Evolutionary conservation across 805 yeast species (phyloP), one percentile per base, ranked within the genome.

Genomic region (Hanseniaspora mollemarum): DNA sequence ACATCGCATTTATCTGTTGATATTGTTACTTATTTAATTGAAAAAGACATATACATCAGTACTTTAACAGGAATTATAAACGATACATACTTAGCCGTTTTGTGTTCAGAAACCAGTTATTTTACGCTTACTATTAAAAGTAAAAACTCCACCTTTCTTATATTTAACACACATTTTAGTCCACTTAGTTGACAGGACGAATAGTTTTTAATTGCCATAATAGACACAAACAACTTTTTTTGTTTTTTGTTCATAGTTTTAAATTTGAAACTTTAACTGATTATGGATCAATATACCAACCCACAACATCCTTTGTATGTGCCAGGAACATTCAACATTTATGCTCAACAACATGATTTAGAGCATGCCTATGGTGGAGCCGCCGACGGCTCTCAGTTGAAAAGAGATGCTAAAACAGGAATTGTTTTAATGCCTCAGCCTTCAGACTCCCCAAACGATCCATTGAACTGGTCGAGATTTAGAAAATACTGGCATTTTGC

Each of bases 371-470:
- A 48, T 33, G 45, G 45, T 28, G 66, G 66, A 16, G 57, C 59
- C 4, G 48, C 57, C 2, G 60, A 61, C 53, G 61, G 62, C 38
- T 56, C 62, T 41, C 58, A 56, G 25, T 55, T 67, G 54, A 69
- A 65, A 53, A 67, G 70, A 29, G 61, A 64, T 15, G 56, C 60
- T 9, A 35, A 49, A 33, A 62, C 59, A 13, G 64, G 77, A 45
- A 71, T 78, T 39, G 52, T 49, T 13, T 61, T 79, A 52, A 71
- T 75, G 52, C 84, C 84, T 3, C 84, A 79, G 58, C 84, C 84
- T 6, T 67, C 80, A 15, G 79, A 76, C 49, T 75, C 79, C 6
- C 77, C 78, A 32, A 78, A 79, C 57, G 83, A 79, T 58, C 83
- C 83, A 1, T 64, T 79, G 45, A 79, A 78, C 62, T 79, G 84